phyloP scores from a whole-genome alignment of 768 basidiomycete genomes.

The Boletus patriciae region DNA sequence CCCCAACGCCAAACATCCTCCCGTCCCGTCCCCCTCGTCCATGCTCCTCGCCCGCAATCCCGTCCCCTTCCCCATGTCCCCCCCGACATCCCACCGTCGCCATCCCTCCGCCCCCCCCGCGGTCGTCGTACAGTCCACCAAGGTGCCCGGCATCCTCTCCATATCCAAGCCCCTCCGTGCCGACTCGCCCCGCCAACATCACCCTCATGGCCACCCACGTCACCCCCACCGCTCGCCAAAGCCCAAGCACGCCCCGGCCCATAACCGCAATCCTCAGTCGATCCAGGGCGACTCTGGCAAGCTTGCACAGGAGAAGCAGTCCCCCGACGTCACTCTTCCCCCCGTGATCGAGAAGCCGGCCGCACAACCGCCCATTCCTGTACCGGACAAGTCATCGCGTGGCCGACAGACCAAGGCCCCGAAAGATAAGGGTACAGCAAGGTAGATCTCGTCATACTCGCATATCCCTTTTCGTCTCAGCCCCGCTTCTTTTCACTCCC shows the following conservation, averaged over 20 bases:
- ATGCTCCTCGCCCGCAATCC: slow-evolving; percentile 48
- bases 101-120: slow-evolving; percentile 70
- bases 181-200: slow-evolving; percentile 37
- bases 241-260: slow-evolving; percentile 29
- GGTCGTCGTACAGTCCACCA: slow-evolving; percentile 69
- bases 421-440: slow-evolving; percentile 45
- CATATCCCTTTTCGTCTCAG: slow-evolving; percentile 1
- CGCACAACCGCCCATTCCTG: slow-evolving; percentile 14
- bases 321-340: slow-evolving; percentile 34
- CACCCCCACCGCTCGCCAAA: slow-evolving; percentile 39
- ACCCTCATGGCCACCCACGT: slow-evolving; percentile 36
- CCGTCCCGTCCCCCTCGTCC: not conserved
- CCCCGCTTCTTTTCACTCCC: not conserved
- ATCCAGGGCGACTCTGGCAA: slow-evolving; percentile 34
- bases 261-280: slow-evolving; percentile 23
- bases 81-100: slow-evolving; percentile 49
- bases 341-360: slow-evolving; percentile 32
- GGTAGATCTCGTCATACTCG: slow-evolving; percentile 34
- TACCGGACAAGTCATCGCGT: slow-evolving; percentile 32
- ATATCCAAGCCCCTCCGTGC: slow-evolving; percentile 56
- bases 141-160: slow-evolving; percentile 70
- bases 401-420: slow-evolving; percentile 38
- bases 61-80: slow-evolving; percentile 21
- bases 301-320: slow-evolving; percentile 26
- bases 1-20: not conserved